Conservation (phyloP, 129 eudicot species). For the Smallanthus sonchifolius region DNA sequence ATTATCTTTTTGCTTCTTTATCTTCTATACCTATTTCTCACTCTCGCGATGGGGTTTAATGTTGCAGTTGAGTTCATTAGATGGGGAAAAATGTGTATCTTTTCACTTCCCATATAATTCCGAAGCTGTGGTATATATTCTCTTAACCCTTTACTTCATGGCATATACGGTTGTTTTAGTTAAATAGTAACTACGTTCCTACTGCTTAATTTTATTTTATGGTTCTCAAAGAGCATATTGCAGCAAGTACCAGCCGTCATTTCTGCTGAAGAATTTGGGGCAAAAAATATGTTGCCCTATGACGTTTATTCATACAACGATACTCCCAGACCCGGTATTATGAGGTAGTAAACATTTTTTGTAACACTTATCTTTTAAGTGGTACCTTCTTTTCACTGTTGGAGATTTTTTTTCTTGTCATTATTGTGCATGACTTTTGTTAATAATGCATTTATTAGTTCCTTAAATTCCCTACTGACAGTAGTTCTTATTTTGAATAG, state of each 20-base stretch:
- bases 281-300: constrained; percentile 59
- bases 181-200: not conserved
- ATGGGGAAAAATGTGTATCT: constrained; percentile 58
- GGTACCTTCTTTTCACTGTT: constrained; percentile 8
- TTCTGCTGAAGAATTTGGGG: constrained; percentile 70
- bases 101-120: constrained; percentile 54
- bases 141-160: not conserved
- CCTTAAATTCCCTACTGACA: not conserved
- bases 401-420: not conserved
- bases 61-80: constrained; percentile 57
- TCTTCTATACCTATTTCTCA: constrained; percentile 8
- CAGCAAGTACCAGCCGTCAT: constrained; percentile 69
- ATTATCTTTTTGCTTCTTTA: not conserved
- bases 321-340: constrained; percentile 56
- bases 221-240: constrained; percentile 38
- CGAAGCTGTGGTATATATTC: constrained; percentile 52
- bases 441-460: not conserved
- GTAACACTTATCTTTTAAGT: not conserved
- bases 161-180: not conserved
- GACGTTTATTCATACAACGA: constrained; percentile 55
- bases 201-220: constrained; percentile 10
- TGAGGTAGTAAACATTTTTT: constrained; percentile 41
- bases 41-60: constrained; percentile 16
- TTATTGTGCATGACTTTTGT: not conserved
- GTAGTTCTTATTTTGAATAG: not conserved